Evolutionary conservation across 768 basidiomycete species (phyloP).

Genomic region (Mycena belliarum): DNA sequence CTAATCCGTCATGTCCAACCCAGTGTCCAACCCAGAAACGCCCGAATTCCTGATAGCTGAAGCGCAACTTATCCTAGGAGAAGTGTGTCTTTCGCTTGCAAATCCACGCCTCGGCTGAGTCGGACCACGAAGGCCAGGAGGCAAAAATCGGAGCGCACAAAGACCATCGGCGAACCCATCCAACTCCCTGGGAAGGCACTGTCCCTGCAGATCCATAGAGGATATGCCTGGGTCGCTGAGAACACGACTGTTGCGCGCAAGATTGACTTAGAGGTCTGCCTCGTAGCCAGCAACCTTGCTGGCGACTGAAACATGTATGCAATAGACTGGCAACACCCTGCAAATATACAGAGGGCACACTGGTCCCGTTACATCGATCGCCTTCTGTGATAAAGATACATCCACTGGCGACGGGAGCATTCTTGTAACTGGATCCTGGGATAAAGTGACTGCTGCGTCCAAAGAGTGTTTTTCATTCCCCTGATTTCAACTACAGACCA

Average conservation of each 20-base stretch:
- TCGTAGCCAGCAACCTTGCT: slow-evolving; percentile 14
- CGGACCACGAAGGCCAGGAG: slow-evolving; percentile 55
- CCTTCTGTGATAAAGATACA: slow-evolving; percentile 53
- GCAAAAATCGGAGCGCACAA: slow-evolving; percentile 70
- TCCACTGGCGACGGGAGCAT: slow-evolving; percentile 47
- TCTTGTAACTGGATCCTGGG: slow-evolving; percentile 93
- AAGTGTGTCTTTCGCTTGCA: slow-evolving; percentile 40
- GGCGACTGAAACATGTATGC: slow-evolving; percentile 7
- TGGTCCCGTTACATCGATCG: slow-evolving; percentile 85
- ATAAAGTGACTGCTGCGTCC: slow-evolving; percentile 50
- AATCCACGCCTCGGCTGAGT: slow-evolving; percentile 11
- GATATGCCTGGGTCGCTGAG: slow-evolving; percentile 85
- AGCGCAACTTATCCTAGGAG: slow-evolving; percentile 63
- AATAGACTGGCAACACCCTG: slow-evolving; percentile 77
- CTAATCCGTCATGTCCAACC: not conserved
- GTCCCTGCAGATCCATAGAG: slow-evolving; percentile 62
- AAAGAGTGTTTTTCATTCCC: slow-evolving; percentile 17
- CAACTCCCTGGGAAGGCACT: slow-evolving; percentile 75
- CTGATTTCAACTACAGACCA: slow-evolving; percentile 53
- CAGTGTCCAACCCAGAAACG: slow-evolving; percentile 29
- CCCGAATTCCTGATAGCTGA: slow-evolving; percentile 72
- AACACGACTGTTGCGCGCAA: slow-evolving; percentile 75
- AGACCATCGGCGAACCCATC: slow-evolving; percentile 77
- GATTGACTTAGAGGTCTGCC: slow-evolving; percentile 70
- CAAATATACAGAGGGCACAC: slow-evolving; percentile 81